Evolutionary conservation across 2,329 filamentous ascomycete species (phyloP).

Genomic region (Penicillium sp.): DNA sequence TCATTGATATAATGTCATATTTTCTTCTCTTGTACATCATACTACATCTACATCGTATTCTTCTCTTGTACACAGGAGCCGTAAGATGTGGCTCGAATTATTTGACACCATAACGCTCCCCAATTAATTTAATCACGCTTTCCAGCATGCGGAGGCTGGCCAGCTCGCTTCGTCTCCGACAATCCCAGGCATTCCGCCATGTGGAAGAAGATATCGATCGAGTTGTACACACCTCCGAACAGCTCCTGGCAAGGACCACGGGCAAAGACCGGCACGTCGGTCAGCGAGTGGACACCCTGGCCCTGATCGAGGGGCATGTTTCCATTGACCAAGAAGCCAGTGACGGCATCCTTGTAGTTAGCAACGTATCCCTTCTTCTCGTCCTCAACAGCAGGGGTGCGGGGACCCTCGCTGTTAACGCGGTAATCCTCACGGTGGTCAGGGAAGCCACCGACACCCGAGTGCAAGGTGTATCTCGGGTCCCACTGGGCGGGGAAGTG

Average conservation of each 20-base stretch:
- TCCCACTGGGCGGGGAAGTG: conserved; percentile 84
- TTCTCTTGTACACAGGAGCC: no score
- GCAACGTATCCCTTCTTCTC: conserved; percentile 62
- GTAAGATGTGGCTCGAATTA: no score
- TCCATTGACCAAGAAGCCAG: conserved; percentile 72
- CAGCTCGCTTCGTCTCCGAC: conserved; percentile 18
- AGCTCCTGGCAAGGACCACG: conserved; percentile 74
- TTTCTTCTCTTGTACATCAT: not conserved
- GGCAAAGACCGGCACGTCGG: conserved; percentile 75
- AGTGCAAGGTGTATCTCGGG: conserved; percentile 75
- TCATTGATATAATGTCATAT: not conserved
- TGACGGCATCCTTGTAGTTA: conserved; percentile 63
- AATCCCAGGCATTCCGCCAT: conserved; percentile 41
- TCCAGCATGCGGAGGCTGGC: not conserved
- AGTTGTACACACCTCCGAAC: conserved; percentile 55
- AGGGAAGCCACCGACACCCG: conserved; percentile 67
- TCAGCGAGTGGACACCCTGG: conserved; percentile 73
- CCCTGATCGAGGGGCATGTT: conserved; percentile 62
- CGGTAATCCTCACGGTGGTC: conserved; percentile 75
- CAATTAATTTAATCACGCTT: not conserved
- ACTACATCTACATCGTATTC: no score
- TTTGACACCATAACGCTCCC: not conserved
- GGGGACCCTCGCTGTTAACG: conserved; percentile 64
- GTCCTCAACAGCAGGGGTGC: conserved; percentile 56
- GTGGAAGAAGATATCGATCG: conserved; percentile 40